Evolutionary conservation across 2,329 filamentous ascomycete genomes (phyloP).

Genomic region (Cephalotrichum gorgonifer): DNA sequence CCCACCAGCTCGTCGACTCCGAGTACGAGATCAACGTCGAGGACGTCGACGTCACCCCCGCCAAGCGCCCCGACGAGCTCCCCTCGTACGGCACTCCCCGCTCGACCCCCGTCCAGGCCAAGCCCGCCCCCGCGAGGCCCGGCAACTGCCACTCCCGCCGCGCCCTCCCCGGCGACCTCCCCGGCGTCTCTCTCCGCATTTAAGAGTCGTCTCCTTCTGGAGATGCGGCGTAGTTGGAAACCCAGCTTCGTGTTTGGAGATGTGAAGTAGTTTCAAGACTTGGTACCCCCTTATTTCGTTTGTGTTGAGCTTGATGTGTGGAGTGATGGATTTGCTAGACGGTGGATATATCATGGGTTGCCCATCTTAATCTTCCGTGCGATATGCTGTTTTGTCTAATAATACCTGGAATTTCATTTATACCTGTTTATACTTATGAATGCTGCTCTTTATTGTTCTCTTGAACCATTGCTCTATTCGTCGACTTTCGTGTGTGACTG

Average conservation of each 20-base stretch:
- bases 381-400: background rate
- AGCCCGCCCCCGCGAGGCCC: conserved; percentile 1
- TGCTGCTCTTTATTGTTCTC: background rate
- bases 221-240: too few relatives aligned
- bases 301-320: background rate
- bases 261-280: background rate
- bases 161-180: background rate
- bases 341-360: background rate
- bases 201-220: too few relatives aligned
- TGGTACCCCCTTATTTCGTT: background rate
- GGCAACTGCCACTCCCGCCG: background rate
- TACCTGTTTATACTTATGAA: background rate
- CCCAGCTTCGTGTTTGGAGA: background rate
- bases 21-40: conserved; percentile 7
- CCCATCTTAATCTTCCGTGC: background rate
- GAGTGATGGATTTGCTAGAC: background rate
- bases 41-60: conserved; percentile 6
- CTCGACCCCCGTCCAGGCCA: background rate
- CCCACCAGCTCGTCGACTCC: conserved; percentile 4
- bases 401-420: background rate
- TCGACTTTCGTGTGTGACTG: too few relatives aligned
- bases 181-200: background rate
- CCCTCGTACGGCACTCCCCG: conserved; percentile 6
- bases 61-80: conserved; percentile 3
- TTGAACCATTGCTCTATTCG: too few relatives aligned